Base-by-base conservation (phyloP, 2,329 filamentous ascomycete genomes). In the Fusarium domesticum region DNA sequence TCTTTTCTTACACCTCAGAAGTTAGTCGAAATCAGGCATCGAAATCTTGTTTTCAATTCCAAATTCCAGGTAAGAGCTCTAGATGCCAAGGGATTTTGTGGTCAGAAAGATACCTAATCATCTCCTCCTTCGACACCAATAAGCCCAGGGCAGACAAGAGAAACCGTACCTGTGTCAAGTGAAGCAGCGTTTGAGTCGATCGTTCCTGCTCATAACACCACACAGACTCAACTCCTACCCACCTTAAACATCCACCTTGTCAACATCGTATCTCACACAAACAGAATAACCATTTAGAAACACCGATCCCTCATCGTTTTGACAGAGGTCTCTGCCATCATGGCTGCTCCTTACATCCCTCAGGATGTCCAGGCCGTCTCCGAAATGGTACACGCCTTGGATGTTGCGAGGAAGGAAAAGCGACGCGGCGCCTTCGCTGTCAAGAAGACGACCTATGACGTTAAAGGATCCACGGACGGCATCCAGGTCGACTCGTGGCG, bases 401-500 rank as follows among this genome's bases (percentile, higher is more conserved):
- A 89, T 35, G 67, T 68, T 10, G 73, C 73, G 15, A 69, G 71
- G 35, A 80, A 82, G 59, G 68, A 71, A 48, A 76, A 79, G 46
- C 68, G 70, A 47, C 83, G 79, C 51, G 77, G 74, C 31, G 73
- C 73, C 3, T 88, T 89, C 64, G 84, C 79, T 15, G 85, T 85
- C 70, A 93, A 85, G 67, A 95, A 90, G 71, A 82, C 80, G n/a
- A 86, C 80, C 4, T 98, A 89, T 63, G 58, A 74, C 2, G 79
- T 97, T 16, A 69, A 72, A 33, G 70, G 71, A 14, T 88, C 84
- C 6, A 74, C 77, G 17, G 74, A 83, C 45, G 74, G 79, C 18
- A 79, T 89, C 53, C 73, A 72, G 6, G 88, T 97, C 44, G 83
- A 93, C 63, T 96, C 92, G 3, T 98, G 93, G 93, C 85, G 86